Base-by-base conservation (phyloP, 2,329 filamentous ascomycete species). In the Penicillium occitanis region DNA sequence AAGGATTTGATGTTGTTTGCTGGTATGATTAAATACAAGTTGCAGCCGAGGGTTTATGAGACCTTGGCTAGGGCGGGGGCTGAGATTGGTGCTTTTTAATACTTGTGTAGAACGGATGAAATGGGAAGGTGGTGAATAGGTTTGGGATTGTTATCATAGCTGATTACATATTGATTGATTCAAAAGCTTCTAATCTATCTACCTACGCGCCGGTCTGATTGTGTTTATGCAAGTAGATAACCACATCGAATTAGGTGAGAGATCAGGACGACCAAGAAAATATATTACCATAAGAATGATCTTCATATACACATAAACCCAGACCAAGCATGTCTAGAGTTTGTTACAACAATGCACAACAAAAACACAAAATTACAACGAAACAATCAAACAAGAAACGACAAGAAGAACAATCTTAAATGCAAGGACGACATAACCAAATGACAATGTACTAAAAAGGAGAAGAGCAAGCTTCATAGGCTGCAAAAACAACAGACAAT, bases 1-100 rank as follows among this genome's bases (percentile, higher is more conserved):
- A 88, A 93, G 77, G 94, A 98, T 78, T 80, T 97, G 73, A 97
- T 95, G 82, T 91, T 95, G 14, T 98, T 97, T 82, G 94, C 93
- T 17, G 94, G 93, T 65, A 88, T 97, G 84, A 88, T 98, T 75
- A 89, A 91, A 74, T 98, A 97, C 80, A 89, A 95, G 74, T 86
- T 98, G 80, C 92, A 92, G 61, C 90, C 91, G 44, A 87, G 91
- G 73, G 85, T 98, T 64, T 94, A 96, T 79, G 94, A 97, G 82
- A 91, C 90, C 69, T 82, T 98, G 74, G 93, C 93, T 59, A 87
- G 90, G 74, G 92, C 91, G 48, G 91, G 90, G 60, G 89, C 90
- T 53, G 90, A 93, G 73, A 81, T 81, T 68, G 80, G 80, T 33
- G 78, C 77, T 22, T 79, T 78, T 68, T 81, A 66, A 65, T 59